Percentiles rank a stretch among this genome's conserved stretches.
phyloP scores from a whole-genome alignment of 192 early-diverging fungal species.

The Umbelopsis sp. region DNA sequence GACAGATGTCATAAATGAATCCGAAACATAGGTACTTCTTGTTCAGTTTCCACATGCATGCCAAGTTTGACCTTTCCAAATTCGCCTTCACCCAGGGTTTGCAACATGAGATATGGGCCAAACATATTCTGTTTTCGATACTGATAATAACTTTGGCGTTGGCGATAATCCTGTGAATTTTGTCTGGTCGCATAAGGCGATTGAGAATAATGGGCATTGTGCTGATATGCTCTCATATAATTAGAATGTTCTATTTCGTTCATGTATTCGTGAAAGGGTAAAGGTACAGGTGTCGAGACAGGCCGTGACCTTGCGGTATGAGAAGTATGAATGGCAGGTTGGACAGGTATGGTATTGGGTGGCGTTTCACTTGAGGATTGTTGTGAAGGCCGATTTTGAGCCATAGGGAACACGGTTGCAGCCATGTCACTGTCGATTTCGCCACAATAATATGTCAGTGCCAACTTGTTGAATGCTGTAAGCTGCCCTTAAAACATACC shows the following conservation, averaged over 20 bases:
- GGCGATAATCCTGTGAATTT: slow-evolving; percentile 19
- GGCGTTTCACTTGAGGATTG: neutral
- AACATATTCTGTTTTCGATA: slow-evolving; percentile 64
- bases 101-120: slow-evolving; percentile 91
- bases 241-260: slow-evolving; percentile 15
- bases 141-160: slow-evolving; percentile 9
- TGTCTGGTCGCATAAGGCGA: slow-evolving; percentile 30
- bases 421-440: neutral
- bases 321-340: neutral
- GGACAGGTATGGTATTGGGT: neutral
- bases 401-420: slow-evolving; percentile 1
- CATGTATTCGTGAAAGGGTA: slow-evolving; percentile 19
- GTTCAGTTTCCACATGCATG: slow-evolving; percentile 73
- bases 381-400: neutral
- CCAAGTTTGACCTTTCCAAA: slow-evolving; percentile 98
- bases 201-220: neutral
- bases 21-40: slow-evolving; percentile 56
- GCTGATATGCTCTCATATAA: slow-evolving; percentile 13
- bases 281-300: slow-evolving; percentile 16
- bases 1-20: slow-evolving; percentile 18
- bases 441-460: too few relatives aligned
- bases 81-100: slow-evolving; percentile 97
- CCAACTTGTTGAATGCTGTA: too few relatives aligned
- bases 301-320: neutral
- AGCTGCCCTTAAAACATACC: too few relatives aligned